A percentile compares a stretch with the other conserved stretches of the same genome.
Conservation (phyloP, 2,329 filamentous ascomycete species). For the Fusarium veterinarium region DNA sequence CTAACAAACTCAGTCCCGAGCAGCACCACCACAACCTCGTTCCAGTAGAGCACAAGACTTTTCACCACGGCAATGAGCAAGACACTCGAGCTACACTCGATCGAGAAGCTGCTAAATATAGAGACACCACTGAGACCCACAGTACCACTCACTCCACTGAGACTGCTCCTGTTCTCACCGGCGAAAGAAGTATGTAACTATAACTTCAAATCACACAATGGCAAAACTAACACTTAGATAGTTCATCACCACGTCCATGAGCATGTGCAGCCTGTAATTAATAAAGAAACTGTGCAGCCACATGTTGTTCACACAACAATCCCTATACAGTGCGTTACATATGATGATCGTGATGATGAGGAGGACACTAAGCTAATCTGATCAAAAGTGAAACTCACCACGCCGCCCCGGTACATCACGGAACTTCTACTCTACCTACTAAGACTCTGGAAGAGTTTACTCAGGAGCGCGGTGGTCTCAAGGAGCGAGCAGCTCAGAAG, state of each 20-base stretch:
- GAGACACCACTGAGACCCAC: slow-evolving; percentile 45
- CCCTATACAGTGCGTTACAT: slow-evolving; percentile 64
- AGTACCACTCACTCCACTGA: slow-evolving; percentile 45
- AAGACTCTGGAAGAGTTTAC: slow-evolving; percentile 74
- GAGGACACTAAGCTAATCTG: not conserved
- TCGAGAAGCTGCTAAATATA: slow-evolving; percentile 58
- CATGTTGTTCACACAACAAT: slow-evolving; percentile 77
- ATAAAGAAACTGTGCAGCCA: slow-evolving; percentile 76
- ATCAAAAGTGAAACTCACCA: slow-evolving; percentile 70
- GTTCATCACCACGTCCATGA: slow-evolving; percentile 66
- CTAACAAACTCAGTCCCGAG: slow-evolving; percentile 59
- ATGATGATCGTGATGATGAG: not conserved
- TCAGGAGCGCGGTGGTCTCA: slow-evolving; percentile 58
- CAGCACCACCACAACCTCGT: slow-evolving; percentile 70
- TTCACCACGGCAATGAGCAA: slow-evolving; percentile 68
- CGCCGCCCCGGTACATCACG: slow-evolving; percentile 73
- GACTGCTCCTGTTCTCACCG: slow-evolving; percentile 40
- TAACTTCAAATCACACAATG: not conserved
- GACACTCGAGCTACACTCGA: slow-evolving; percentile 60
- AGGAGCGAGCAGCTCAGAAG: slow-evolving; percentile 63
- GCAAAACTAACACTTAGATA: not conserved
- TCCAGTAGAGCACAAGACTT: slow-evolving; percentile 69
- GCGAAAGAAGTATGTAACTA: slow-evolving; percentile 42
- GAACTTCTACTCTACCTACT: slow-evolving; percentile 70
- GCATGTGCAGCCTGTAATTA: slow-evolving; percentile 75